A percentile compares a stretch with the other conserved stretches of the same genome.
phyloP scores from a whole-genome alignment of 306 rosid species.

The Delonix regia region DNA sequence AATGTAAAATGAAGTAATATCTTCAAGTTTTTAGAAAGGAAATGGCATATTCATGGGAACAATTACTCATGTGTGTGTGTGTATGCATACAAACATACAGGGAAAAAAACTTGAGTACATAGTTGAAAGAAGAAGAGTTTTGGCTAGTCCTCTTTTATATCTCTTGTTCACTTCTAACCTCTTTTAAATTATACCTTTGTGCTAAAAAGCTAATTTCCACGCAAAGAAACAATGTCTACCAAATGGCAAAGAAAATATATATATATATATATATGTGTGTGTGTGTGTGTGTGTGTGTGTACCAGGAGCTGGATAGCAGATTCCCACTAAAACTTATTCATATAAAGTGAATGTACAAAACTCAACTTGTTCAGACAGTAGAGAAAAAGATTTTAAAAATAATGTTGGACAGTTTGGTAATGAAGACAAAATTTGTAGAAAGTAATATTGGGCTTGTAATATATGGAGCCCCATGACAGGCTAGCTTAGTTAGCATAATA shows the following conservation, averaged over 20 bases:
- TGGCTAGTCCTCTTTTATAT: too few species aligned
- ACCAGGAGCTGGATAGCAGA: background rate
- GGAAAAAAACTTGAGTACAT: too few species aligned
- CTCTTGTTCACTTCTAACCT: too few species aligned
- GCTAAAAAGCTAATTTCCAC: background rate
- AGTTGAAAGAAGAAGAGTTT: too few species aligned
- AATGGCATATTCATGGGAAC: constrained; percentile 14
- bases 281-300: too few species aligned
- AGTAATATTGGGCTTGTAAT: constrained; percentile 30
- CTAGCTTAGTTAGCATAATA: constrained; percentile 44
- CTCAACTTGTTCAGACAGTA: background rate
- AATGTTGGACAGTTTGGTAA: constrained; percentile 35
- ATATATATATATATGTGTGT: too few species aligned
- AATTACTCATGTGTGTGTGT: background rate
- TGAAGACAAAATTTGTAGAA: constrained; percentile 53
- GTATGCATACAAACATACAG: background rate
- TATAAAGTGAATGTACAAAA: constrained; percentile 3
- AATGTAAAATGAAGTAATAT: background rate
- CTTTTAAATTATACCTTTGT: background rate
- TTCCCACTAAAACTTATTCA: background rate
- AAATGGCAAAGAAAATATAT: too few species aligned
- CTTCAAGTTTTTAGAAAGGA: background rate
- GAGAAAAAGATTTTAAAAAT: constrained; percentile 27
- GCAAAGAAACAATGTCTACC: background rate
- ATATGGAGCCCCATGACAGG: constrained; percentile 43